These are phyloP conservation scores for Mixia osmundae DNA, from an alignment of 1,284 basidiomycete species.

Conservation along the genomic window DNA sequence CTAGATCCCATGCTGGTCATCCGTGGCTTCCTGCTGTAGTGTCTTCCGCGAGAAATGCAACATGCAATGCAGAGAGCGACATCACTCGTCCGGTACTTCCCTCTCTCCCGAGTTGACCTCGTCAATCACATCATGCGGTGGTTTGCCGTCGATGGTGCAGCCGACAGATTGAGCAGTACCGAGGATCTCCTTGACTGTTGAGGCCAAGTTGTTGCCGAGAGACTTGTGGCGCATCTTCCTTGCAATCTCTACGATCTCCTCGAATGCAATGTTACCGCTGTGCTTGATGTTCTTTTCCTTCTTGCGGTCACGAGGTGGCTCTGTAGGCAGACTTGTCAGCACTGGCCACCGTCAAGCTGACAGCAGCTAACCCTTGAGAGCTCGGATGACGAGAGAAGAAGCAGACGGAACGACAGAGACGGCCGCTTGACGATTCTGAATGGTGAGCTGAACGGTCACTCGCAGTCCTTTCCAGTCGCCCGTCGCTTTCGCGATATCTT, in stretches of 20 bases:
- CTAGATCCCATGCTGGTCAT: too few species aligned
- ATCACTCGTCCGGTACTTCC: conserved; percentile 81
- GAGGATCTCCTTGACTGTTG: conserved; percentile 36
- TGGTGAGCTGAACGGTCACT: conserved; percentile 95
- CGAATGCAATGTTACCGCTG: conserved; percentile 77
- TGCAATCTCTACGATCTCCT: conserved; percentile 86
- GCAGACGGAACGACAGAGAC: conserved; percentile 95
- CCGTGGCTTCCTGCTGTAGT: too few species aligned
- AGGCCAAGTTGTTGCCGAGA: conserved; percentile 70
- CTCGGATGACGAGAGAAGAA: conserved; percentile 91
- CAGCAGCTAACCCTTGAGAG: conserved; percentile 58
- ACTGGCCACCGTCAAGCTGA: neutral
- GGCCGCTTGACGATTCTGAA: conserved; percentile 98
- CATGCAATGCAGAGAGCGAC: too few species aligned
- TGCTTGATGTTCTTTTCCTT: conserved; percentile 99
- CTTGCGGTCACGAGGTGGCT: conserved; percentile 97
- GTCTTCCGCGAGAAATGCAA: too few species aligned
- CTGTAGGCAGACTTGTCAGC: conserved; percentile 26
- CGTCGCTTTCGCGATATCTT: conserved; percentile 99
- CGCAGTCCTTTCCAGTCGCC: conserved; percentile 98
- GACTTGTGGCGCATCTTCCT: conserved; percentile 94
- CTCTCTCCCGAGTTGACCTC: conserved; percentile 86
- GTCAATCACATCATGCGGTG: conserved; percentile 88
- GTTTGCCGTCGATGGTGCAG: conserved; percentile 85
- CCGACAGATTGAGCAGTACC: conserved; percentile 55